phyloP scores from a whole-genome alignment of 2,329 filamentous ascomycete genomes.

The Rugonectria rugulosa region DNA sequence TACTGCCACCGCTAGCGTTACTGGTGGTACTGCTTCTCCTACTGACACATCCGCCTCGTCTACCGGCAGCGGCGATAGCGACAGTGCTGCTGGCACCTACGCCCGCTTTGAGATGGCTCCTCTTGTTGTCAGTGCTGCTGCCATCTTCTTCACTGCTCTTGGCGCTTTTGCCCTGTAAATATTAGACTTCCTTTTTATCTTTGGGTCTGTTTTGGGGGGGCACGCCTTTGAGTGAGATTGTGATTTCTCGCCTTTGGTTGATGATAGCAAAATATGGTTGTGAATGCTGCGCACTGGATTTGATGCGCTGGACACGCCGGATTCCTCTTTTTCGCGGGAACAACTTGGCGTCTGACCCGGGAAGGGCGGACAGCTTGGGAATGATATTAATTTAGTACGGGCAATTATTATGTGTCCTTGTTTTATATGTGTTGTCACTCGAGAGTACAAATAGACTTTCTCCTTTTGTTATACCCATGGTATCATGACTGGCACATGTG shows the following conservation, averaged over 20 bases:
- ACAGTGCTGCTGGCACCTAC: conserved; percentile 41
- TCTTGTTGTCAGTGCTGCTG: conserved; percentile 46
- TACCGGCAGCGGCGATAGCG: conserved; percentile 42
- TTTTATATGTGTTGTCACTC: conserved; percentile 30
- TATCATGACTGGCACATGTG: neutral
- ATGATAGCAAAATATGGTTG: conserved; percentile 31
- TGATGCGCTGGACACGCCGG: conserved; percentile 33
- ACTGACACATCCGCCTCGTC: conserved; percentile 31
- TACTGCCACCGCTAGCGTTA: conserved; percentile 54
- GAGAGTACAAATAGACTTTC: conserved; percentile 36
- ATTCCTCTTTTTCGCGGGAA: conserved; percentile 35
- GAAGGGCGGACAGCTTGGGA: conserved; percentile 34
- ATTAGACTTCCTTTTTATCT: conserved; percentile 5
- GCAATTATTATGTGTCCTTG: conserved; percentile 31
- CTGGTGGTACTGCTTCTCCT: conserved; percentile 42
- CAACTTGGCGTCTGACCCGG: conserved; percentile 37
- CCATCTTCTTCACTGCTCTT: conserved; percentile 48
- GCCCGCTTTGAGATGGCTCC: conserved; percentile 41
- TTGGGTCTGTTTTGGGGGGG: conserved; percentile 17
- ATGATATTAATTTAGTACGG: conserved; percentile 41
- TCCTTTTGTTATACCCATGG: conserved; percentile 10
- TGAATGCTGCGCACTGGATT: conserved; percentile 29
- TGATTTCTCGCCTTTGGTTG: conserved; percentile 23
- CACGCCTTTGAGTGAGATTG: conserved; percentile 11
- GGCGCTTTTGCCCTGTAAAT: conserved; percentile 51